These are phyloP conservation scores for Arthrinium phaeospermum DNA, from an alignment of 2,329 filamentous ascomycete genomes.

Conservation along the genomic window DNA sequence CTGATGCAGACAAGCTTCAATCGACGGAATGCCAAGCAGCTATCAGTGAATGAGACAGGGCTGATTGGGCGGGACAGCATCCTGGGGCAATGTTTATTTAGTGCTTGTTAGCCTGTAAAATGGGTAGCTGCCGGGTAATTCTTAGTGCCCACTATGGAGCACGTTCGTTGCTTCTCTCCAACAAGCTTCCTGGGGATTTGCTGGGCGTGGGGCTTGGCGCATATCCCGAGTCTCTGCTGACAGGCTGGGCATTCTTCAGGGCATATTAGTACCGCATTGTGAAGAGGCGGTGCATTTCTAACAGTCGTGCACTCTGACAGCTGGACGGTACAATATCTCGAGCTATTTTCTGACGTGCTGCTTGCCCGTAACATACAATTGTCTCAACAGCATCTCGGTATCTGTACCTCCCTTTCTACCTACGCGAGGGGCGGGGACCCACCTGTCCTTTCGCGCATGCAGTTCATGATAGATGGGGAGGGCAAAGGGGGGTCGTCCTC, in stretches of 20 bases:
- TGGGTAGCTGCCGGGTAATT: constrained; percentile 5
- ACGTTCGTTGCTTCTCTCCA: constrained; percentile 1
- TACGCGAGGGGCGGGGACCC: background rate
- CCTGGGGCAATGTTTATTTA: background rate
- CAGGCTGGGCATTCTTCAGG: background rate
- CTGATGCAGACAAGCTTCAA: background rate
- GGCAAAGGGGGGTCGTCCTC: background rate
- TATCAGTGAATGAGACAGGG: background rate
- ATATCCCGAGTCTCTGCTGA: background rate
- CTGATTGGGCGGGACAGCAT: background rate
- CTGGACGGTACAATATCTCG: background rate
- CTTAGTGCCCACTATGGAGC: background rate
- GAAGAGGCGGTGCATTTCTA: background rate
- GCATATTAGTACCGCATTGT: background rate
- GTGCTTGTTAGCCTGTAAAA: background rate
- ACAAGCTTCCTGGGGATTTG: constrained; percentile 16
- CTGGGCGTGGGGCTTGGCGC: background rate
- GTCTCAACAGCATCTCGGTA: background rate
- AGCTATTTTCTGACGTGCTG: background rate
- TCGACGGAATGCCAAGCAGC: background rate
- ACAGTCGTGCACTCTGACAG: background rate
- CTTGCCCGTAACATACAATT: background rate
- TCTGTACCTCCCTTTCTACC: background rate
- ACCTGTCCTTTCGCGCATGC: background rate
- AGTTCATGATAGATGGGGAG: background rate